Conservation (phyloP, 164 flowering plant genomes). For the Piper betle region DNA sequence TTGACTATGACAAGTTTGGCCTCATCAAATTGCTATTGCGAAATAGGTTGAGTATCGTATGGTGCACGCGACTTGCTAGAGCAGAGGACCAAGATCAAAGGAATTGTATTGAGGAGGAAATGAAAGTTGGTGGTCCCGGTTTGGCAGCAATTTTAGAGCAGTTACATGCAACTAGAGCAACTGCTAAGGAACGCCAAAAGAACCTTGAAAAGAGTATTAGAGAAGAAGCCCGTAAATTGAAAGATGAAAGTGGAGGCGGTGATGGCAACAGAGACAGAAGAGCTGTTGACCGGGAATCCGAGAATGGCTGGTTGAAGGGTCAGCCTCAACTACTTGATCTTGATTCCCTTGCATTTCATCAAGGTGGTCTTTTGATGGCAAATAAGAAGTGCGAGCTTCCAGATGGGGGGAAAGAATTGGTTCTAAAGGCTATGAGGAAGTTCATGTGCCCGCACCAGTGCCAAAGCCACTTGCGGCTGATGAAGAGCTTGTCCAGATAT, state of each 20-base stretch:
- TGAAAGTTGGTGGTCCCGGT: slow-evolving; percentile 54
- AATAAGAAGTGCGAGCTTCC: slow-evolving; percentile 79
- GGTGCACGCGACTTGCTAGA: slow-evolving; percentile 88
- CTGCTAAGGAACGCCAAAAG: slow-evolving; percentile 89
- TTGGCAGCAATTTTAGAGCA: slow-evolving; percentile 75
- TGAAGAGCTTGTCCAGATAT: slow-evolving; percentile 62
- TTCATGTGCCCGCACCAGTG: slow-evolving; percentile 80
- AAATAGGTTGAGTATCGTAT: slow-evolving; percentile 76
- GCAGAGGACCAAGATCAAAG: slow-evolving; percentile 86
- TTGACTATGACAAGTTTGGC: slow-evolving; percentile 70
- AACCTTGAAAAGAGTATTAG: slow-evolving; percentile 89
- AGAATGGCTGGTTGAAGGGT: slow-evolving; percentile 65
- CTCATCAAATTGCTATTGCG: slow-evolving; percentile 63
- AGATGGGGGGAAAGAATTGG: slow-evolving; percentile 45
- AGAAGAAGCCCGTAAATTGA: slow-evolving; percentile 88
- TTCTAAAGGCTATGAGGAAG: slow-evolving; percentile 80
- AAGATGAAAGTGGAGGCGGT: slow-evolving; percentile 52
- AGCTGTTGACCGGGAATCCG: slow-evolving; percentile 49
- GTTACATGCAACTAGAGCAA: slow-evolving; percentile 90
- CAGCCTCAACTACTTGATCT: slow-evolving; percentile 82
- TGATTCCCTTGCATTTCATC: slow-evolving; percentile 60
- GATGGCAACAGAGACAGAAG: slow-evolving; percentile 43
- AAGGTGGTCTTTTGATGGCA: slow-evolving; percentile 82
- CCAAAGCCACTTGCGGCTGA: slow-evolving; percentile 45
- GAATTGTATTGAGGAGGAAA: slow-evolving; percentile 83